Base-by-base conservation (phyloP, 2,329 filamentous ascomycete genomes). In the Shiraia bambusicola region DNA sequence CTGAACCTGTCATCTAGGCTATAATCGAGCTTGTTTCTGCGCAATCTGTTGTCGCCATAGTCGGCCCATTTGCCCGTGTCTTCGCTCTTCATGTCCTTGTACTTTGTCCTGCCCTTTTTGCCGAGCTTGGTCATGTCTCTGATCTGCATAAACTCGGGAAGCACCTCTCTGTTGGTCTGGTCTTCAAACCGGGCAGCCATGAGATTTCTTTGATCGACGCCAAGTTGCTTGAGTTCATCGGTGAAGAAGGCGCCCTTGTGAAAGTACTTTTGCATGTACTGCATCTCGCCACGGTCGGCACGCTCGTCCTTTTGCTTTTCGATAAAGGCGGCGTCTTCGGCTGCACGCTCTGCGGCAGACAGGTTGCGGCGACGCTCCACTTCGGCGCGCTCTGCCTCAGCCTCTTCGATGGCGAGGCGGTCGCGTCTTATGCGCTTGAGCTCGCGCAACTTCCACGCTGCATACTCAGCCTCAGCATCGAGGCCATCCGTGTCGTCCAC, bases 221-320 rank as follows among this genome's bases (percentile, higher is more conserved):
- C 88, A 49, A 87, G 82, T 12, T 82, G 82, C 55, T 84, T 82
- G 37, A 84, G 78, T 57, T 94, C 87, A 37, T 91, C 88, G 54
- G 86, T 87, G 75, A 88, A 97, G 74, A 97, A 98, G 12, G 93
- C 93, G 34, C 93, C 93, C 72, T 91, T 92, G 76, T 98, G 93
- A 70, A 88, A 91, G 73, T 97, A 98, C 65, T 91, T 90, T 64
- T 96, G 91, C 87, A 97, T 88, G 67, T 83, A 96, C 2, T 80
- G 80, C 77, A 93, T 88, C 70, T 92, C 86, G 38, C 89, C 89
- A 47, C 86, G 84, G 36, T 76, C 47, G 58, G 88, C 87, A 16
- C 76, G 74, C 50, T 95, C 90, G 49, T 87, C 86, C 56, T 86
- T 82, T 69, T 97, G 92, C 52, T 78, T 76, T 1, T 84, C 83